Conservation (phyloP, 2,329 filamentous ascomycete genomes). For the Fusarium concolor region DNA sequence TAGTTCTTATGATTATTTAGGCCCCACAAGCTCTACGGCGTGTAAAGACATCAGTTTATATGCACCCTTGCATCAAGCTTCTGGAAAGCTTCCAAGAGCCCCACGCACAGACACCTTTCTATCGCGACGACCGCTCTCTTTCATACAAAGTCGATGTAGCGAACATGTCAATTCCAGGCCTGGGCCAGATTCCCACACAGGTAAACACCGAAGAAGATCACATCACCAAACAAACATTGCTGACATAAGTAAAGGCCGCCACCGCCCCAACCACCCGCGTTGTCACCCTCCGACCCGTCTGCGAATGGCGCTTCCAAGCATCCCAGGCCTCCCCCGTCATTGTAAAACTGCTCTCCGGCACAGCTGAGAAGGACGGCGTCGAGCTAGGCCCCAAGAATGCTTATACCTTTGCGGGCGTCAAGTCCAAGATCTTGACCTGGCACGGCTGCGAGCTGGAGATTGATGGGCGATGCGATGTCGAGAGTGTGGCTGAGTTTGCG, state of each 20-base stretch:
- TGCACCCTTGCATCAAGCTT: conserved; percentile 36
- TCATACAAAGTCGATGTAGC: conserved; percentile 49
- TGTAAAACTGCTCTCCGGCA: conserved; percentile 78
- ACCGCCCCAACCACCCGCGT: conserved; percentile 58
- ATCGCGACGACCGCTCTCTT: conserved; percentile 22
- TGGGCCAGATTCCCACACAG: conserved; percentile 74
- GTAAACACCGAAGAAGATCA: conserved; percentile 53
- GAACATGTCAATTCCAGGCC: conserved; percentile 78
- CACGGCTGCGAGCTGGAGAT: conserved; percentile 89
- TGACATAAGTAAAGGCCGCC: conserved; percentile 48
- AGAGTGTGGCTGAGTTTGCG: conserved; percentile 70
- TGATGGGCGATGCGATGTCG: conserved; percentile 66
- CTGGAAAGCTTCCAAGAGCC: conserved; percentile 47
- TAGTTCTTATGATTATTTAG: too few species aligned
- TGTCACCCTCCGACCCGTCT: conserved; percentile 68
- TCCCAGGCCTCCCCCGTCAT: conserved; percentile 59
- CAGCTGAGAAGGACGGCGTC: conserved; percentile 93
- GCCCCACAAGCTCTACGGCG: too few species aligned
- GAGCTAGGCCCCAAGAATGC: conserved; percentile 85
- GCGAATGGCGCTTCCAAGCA: conserved; percentile 85
- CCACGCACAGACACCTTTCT: conserved; percentile 38
- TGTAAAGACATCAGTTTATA: not conserved
- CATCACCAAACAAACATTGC: not conserved
- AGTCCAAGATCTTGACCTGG: conserved; percentile 92
- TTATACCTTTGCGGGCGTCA: conserved; percentile 84